Evolutionary conservation across 208 protist genomes (phyloP).

Genomic region (Trypanosoma conorhini): DNA sequence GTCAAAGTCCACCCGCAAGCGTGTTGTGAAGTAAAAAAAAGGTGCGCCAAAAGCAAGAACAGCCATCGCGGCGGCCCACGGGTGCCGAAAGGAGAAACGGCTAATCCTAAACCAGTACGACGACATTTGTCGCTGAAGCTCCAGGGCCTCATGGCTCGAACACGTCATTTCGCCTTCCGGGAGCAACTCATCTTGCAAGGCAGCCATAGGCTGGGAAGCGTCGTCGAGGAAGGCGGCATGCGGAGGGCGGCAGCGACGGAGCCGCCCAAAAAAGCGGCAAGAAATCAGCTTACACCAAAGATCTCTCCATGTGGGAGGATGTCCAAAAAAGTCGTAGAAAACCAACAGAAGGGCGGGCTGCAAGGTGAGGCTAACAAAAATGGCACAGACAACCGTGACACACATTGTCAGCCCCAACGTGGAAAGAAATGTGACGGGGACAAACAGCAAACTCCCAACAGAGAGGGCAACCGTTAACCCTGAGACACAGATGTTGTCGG

Average conservation of each 20-base stretch:
- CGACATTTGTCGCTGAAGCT: constrained; percentile 7
- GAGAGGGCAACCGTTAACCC: constrained; percentile 42
- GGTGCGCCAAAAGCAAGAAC: constrained; percentile 15
- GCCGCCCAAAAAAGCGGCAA: background rate
- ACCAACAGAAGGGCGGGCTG: constrained; percentile 47
- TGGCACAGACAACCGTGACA: constrained; percentile 29
- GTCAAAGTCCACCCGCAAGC: constrained; percentile 26
- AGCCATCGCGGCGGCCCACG: constrained; percentile 13
- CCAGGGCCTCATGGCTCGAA: background rate
- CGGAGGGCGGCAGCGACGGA: background rate
- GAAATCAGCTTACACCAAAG: constrained; percentile 4
- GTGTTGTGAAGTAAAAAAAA: constrained; percentile 24
- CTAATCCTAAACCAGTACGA: constrained; percentile 28
- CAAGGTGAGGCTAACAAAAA: constrained; percentile 43
- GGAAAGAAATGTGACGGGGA: constrained; percentile 42
- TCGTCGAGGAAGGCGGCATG: background rate
- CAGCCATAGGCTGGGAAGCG: background rate
- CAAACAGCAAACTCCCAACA: constrained; percentile 41
- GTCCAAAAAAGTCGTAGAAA: constrained; percentile 37
- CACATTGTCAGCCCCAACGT: constrained; percentile 41
- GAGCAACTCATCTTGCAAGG: background rate
- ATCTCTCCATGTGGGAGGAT: constrained; percentile 16
- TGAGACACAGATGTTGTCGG: constrained; percentile 46
- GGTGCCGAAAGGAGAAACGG: constrained; percentile 23
- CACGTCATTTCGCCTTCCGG: background rate